Evolutionary conservation across 2,329 filamentous ascomycete genomes (phyloP).

Genomic region (Epichloe typhina): DNA sequence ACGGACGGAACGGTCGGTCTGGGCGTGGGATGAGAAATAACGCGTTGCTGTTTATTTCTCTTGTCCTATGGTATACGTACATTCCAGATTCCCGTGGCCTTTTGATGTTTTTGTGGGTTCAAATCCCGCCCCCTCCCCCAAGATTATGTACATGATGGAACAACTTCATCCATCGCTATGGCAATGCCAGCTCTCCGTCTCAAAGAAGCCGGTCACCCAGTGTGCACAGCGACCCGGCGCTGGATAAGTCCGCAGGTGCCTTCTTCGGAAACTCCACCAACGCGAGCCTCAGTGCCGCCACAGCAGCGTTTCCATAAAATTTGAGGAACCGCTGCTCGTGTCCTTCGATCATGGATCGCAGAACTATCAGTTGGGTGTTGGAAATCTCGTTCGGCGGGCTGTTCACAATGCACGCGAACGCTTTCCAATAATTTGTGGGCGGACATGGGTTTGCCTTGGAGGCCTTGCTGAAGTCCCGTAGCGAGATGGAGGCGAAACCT

Average conservation of each 20-base stretch:
- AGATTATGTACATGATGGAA: too few species aligned
- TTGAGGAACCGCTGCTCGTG: conserved; percentile 63
- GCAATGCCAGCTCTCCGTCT: conserved; percentile 35
- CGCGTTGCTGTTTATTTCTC: too few species aligned
- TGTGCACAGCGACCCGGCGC: conserved; percentile 38
- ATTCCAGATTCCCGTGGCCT: too few species aligned
- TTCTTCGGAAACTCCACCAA: conserved; percentile 59
- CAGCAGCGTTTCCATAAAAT: conserved; percentile 67
- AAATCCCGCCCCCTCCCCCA: too few species aligned
- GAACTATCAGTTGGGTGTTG: conserved; percentile 59
- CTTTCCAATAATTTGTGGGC: conserved; percentile 69
- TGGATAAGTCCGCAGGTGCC: conserved; percentile 32
- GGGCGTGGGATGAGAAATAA: too few species aligned
- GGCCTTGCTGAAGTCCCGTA: conserved; percentile 68
- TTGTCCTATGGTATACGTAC: too few species aligned
- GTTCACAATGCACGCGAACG: conserved; percentile 64
- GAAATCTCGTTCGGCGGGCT: conserved; percentile 54
- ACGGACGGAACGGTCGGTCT: too few species aligned
- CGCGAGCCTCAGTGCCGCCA: conserved; percentile 57
- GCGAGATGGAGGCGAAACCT: conserved; percentile 69
- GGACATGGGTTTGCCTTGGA: conserved; percentile 61
- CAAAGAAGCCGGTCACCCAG: conserved; percentile 38
- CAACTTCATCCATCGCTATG: conserved; percentile 8
- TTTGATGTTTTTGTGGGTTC: too few species aligned
- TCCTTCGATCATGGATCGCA: conserved; percentile 59